Percentiles rank a stretch among this genome's conserved stretches.
Evolutionary conservation across 306 rosid genomes (phyloP).

Genomic region (Sesbania bispinosa): DNA sequence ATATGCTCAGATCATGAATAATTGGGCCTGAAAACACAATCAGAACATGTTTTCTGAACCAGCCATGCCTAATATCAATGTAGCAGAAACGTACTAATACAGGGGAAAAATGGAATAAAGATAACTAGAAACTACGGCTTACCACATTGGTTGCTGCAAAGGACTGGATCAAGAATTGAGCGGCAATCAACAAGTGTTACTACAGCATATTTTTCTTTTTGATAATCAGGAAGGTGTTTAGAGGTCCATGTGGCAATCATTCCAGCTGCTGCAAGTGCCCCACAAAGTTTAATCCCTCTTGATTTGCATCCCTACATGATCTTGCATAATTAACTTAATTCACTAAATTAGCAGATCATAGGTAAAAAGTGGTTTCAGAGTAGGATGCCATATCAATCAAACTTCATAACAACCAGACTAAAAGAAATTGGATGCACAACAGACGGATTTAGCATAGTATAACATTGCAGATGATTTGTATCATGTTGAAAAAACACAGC

Average conservation of each 20-base stretch:
- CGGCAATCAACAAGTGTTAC: constrained; percentile 87
- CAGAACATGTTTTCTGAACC: background rate
- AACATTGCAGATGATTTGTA: background rate
- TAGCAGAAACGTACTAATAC: background rate
- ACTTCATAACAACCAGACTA: background rate
- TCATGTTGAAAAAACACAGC: background rate
- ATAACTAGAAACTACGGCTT: constrained; percentile 18
- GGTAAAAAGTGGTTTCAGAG: background rate
- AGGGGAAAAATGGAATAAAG: background rate
- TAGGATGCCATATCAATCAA: constrained; percentile 7
- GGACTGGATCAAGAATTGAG: constrained; percentile 70
- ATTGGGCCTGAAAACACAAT: background rate
- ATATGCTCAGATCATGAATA: background rate
- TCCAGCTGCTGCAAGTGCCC: constrained; percentile 77
- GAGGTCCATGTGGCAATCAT: constrained; percentile 63
- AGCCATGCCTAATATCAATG: background rate
- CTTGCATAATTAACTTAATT: constrained; percentile 14
- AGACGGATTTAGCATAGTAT: background rate
- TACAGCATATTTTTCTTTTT: constrained; percentile 76
- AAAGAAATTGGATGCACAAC: constrained; percentile 4
- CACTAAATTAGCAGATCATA: constrained; percentile 3
- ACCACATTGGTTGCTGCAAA: constrained; percentile 60
- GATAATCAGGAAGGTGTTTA: constrained; percentile 48
- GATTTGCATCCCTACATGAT: constrained; percentile 73
- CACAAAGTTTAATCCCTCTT: constrained; percentile 72